phyloP scores from a whole-genome alignment of 2,329 filamentous ascomycete genomes.

The Neophaeococcomyces aloes region DNA sequence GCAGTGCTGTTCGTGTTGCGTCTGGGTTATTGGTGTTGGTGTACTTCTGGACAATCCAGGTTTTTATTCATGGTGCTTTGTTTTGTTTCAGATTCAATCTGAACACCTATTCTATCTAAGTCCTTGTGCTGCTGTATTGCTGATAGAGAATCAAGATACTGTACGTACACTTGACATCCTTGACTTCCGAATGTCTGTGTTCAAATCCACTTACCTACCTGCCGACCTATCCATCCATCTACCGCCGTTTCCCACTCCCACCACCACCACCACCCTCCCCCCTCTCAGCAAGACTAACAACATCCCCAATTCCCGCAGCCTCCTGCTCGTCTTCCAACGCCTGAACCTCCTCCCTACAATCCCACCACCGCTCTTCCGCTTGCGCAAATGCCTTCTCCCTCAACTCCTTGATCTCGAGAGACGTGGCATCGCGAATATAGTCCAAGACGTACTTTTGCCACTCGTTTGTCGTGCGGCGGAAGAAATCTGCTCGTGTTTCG shows the following conservation, averaged over 20 bases:
- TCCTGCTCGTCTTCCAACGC: slow-evolving; percentile 92
- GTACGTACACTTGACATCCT: no score
- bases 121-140: no score
- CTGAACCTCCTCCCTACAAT: slow-evolving; percentile 85
- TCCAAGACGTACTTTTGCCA: slow-evolving; percentile 86
- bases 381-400: slow-evolving; percentile 82
- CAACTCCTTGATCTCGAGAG: slow-evolving; percentile 67
- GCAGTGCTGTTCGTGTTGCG: no score
- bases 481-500: slow-evolving; percentile 85
- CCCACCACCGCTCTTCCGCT: slow-evolving; percentile 98
- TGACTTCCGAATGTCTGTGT: no score
- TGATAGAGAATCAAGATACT: no score
- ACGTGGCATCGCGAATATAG: slow-evolving; percentile 53
- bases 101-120: no score
- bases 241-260: slow-evolving; percentile 37
- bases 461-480: slow-evolving; percentile 70
- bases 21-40: no score
- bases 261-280: slow-evolving; percentile 42
- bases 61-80: no score
- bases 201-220: no score
- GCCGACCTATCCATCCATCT: neutral
- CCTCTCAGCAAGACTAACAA: slow-evolving; percentile 74
- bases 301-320: slow-evolving; percentile 85
- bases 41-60: no score
- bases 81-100: no score